phyloP scores from a whole-genome alignment of 2,329 filamentous ascomycete species.

The Harringtonia lauricola region DNA sequence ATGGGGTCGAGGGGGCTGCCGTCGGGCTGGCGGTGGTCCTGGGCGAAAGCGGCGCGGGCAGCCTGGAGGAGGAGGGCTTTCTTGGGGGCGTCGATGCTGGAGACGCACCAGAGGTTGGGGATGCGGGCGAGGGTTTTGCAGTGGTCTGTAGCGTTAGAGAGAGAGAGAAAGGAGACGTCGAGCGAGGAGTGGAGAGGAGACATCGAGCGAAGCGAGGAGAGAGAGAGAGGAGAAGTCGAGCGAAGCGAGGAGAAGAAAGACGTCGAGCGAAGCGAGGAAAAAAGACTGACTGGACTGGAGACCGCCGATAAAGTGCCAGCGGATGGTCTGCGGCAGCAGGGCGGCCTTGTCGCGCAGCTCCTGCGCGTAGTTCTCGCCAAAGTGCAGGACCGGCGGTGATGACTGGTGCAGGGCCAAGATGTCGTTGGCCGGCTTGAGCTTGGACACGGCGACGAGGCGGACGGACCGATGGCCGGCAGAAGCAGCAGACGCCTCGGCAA shows the following conservation, averaged over 20 bases:
- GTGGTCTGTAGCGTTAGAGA: slow-evolving; percentile 50
- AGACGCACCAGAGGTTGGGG: slow-evolving; percentile 83
- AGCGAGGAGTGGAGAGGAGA: too few species aligned
- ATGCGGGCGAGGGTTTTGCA: slow-evolving; percentile 80
- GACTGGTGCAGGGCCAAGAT: slow-evolving; percentile 70
- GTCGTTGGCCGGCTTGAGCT: slow-evolving; percentile 87
- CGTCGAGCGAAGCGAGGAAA: neutral
- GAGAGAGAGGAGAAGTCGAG: neutral
- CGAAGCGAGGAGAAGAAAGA: neutral
- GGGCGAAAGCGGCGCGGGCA: slow-evolving; percentile 39
- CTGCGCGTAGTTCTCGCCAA: slow-evolving; percentile 94
- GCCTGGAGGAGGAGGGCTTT: slow-evolving; percentile 78
- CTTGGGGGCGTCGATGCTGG: slow-evolving; percentile 77
- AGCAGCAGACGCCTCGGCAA: slow-evolving; percentile 44
- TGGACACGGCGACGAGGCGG: slow-evolving; percentile 88
- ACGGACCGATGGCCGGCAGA: slow-evolving; percentile 42
- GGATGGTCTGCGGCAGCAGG: slow-evolving; percentile 63
- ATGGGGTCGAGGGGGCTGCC: slow-evolving; percentile 28
- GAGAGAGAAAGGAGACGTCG: neutral
- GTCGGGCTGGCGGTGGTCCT: slow-evolving; percentile 13
- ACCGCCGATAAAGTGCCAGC: slow-evolving; percentile 95
- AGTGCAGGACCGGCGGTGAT: slow-evolving; percentile 56
- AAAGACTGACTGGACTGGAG: slow-evolving; percentile 57
- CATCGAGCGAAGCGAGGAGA: slow-evolving; percentile 12
- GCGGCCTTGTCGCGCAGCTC: slow-evolving; percentile 80